These are phyloP conservation scores for Gossypium anomalum DNA, from an alignment of 345 rosid genomes.

Conservation along the genomic window DNA sequence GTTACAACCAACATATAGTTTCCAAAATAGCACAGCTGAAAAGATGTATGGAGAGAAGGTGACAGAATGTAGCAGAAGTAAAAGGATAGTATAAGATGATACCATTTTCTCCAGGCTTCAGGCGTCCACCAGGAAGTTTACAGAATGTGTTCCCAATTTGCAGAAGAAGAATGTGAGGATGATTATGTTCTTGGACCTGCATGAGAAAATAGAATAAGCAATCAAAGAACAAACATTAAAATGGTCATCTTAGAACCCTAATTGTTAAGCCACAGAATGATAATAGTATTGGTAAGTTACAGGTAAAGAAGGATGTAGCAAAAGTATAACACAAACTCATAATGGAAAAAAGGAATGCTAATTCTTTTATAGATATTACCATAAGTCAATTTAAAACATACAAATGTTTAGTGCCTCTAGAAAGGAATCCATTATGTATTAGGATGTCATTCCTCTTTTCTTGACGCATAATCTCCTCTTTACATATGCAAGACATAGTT, in stretches of 20 bases:
- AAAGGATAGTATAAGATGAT: conserved; percentile 9
- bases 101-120: conserved; percentile 98
- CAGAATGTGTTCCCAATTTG: conserved; percentile 97
- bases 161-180: conserved; percentile 93
- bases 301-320: not conserved
- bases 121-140: conserved; percentile 97
- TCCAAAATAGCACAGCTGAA: not conserved
- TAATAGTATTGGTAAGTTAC: not conserved
- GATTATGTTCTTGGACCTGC: conserved; percentile 97
- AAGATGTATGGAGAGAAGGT: not conserved
- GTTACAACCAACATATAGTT: conserved; percentile 13
- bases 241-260: not conserved
- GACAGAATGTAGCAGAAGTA: not conserved
- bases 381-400: not conserved
- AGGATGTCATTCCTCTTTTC: not conserved
- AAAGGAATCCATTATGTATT: not conserved
- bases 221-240: not conserved
- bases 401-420: not conserved
- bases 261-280: not conserved
- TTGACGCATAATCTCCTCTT: not conserved
- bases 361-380: not conserved
- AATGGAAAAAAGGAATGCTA: not conserved
- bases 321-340: not conserved
- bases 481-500: not conserved
- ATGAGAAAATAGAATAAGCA: conserved; percentile 17